Conservation (phyloP, 441 rosid genomes). For the Manihot esculenta region DNA sequence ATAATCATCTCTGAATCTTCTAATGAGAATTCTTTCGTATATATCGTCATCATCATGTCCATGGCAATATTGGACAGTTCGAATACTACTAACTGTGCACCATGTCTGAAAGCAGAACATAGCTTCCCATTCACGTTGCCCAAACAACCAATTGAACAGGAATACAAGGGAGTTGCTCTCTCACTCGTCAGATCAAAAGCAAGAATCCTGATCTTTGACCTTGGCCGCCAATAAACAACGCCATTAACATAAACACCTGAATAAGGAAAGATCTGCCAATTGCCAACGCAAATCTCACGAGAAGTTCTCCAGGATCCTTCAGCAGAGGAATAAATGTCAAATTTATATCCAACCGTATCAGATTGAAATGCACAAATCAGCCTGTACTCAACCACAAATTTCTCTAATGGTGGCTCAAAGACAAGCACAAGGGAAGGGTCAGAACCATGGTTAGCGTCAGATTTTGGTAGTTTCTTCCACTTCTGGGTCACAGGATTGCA, state of each 20-base stretch:
- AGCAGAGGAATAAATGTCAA: constrained; percentile 45
- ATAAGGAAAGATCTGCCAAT: constrained; percentile 23
- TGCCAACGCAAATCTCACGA: constrained; percentile 38
- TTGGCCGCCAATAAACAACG: constrained; percentile 38
- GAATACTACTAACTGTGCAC: neutral
- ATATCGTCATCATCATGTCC: constrained; percentile 48
- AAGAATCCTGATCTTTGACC: constrained; percentile 10
- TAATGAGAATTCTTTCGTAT: neutral
- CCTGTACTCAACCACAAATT: too few relatives aligned
- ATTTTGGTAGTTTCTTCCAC: too few relatives aligned
- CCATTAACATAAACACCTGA: constrained; percentile 39
- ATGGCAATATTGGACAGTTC: constrained; percentile 33
- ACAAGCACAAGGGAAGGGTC: constrained; percentile 45
- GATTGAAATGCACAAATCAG: constrained; percentile 51
- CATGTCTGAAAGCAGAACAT: constrained; percentile 11
- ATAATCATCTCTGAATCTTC: constrained; percentile 3
- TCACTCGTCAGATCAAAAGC: constrained; percentile 44
- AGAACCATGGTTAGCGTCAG: constrained; percentile 44
- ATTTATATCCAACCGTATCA: constrained; percentile 49
- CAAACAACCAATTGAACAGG: constrained; percentile 5
- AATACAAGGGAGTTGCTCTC: constrained; percentile 25
- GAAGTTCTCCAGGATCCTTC: constrained; percentile 43
- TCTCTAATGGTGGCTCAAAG: constrained; percentile 46
- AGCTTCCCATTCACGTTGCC: constrained; percentile 38
- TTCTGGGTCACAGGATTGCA: constrained; percentile 54